Conservation (phyloP, 371 early-diverging fungal genomes). For the Coemansia sp. region DNA sequence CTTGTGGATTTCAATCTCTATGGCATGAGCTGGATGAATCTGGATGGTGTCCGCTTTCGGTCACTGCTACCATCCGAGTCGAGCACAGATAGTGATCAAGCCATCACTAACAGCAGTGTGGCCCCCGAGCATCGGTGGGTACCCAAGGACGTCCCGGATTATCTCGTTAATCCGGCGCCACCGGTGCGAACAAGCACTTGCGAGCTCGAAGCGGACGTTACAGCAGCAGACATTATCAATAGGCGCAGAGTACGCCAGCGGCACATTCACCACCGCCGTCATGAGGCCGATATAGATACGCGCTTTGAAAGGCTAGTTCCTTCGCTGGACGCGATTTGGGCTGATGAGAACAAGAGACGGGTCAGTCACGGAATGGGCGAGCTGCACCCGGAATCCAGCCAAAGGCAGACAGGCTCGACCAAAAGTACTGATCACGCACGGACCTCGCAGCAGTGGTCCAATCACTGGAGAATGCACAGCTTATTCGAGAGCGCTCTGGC, state of each 20-base stretch:
- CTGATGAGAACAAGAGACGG: conserved; percentile 53
- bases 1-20: conserved; percentile 89
- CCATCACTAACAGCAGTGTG: conserved; percentile 18
- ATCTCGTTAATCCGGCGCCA: conserved; percentile 21
- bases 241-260: conserved; percentile 62
- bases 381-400: conserved; percentile 36
- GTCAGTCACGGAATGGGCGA: conserved; percentile 36
- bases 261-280: conserved; percentile 52
- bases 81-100: background rate
- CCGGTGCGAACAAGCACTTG: conserved; percentile 60
- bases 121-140: conserved; percentile 27
- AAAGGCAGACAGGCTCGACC: background rate
- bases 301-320: conserved; percentile 45
- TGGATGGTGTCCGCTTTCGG: conserved; percentile 54
- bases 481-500: conserved; percentile 32
- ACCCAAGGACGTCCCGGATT: conserved; percentile 30
- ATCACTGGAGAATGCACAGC: conserved; percentile 40
- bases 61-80: conserved; percentile 43
- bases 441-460: conserved; percentile 22
- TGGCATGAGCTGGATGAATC: conserved; percentile 82
- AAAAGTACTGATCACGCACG: background rate
- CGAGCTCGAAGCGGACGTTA: conserved; percentile 76
- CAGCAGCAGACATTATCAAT: conserved; percentile 66
- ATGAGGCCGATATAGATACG: conserved; percentile 37
- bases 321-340: conserved; percentile 34